Conservation (phyloP, 495 filamentous ascomycete genomes). For the Lasiosphaeria miniovina region DNA sequence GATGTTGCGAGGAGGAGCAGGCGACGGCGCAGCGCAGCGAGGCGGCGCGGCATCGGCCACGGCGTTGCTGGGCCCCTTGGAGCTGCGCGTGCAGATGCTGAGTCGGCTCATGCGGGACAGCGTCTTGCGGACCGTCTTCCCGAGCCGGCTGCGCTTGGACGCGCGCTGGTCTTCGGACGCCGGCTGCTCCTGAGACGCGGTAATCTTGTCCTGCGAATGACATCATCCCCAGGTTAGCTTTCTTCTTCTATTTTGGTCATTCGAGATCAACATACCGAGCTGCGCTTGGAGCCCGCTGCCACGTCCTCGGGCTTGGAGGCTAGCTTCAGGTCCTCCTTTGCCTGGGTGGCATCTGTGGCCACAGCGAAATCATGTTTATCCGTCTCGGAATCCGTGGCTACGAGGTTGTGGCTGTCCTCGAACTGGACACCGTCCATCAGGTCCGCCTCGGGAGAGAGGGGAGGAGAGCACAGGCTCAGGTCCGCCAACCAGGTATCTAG, state of each 20-base stretch:
- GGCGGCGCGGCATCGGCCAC: background rate
- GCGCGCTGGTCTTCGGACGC: constrained; percentile 1
- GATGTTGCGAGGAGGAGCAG: background rate
- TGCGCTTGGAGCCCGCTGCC: background rate
- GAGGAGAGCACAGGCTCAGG: background rate
- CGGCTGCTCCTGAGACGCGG: background rate
- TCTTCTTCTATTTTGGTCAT: background rate
- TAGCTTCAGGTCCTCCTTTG: background rate
- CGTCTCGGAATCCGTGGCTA: no score
- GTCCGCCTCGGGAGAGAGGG: background rate
- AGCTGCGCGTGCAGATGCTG: background rate
- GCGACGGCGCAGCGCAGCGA: background rate
- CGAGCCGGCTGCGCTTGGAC: constrained; percentile 16
- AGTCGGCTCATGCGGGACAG: constrained; percentile 5
- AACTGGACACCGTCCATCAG: no score
- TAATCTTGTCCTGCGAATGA: no score
- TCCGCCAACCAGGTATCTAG: constrained; percentile 4
- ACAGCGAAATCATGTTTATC: no score
- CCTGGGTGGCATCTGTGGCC: no score
- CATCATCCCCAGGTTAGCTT: background rate
- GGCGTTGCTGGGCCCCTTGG: constrained; percentile 2
- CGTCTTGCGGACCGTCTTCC: constrained; percentile 8
- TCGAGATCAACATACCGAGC: background rate
- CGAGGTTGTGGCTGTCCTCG: no score
- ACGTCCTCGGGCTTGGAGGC: background rate